A percentile compares a stretch with the other conserved stretches of the same genome.
phyloP scores from a whole-genome alignment of 2,329 filamentous ascomycete genomes.

The Fusarium heterosporum region DNA sequence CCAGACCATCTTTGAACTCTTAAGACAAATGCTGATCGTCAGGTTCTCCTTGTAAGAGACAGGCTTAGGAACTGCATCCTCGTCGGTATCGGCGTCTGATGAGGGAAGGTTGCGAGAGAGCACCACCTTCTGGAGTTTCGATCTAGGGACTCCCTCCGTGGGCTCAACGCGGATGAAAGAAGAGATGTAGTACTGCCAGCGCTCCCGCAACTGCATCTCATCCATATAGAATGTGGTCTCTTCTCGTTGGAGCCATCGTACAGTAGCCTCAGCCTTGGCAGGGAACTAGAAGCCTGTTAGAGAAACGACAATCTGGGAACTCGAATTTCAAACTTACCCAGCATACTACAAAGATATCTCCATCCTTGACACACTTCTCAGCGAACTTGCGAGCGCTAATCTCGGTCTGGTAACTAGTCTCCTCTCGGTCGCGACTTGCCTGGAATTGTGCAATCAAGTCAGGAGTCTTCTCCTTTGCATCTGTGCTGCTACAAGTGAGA shows the following conservation, averaged over 20 bases:
- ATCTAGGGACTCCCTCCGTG: conserved; percentile 80
- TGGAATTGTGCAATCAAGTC: conserved; percentile 92
- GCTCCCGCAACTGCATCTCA: conserved; percentile 83
- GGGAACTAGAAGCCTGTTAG: conserved; percentile 69
- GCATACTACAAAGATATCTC: conserved; percentile 88
- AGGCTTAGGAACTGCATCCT: conserved; percentile 70
- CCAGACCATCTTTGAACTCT: conserved; percentile 84
- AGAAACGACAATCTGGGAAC: conserved; percentile 2
- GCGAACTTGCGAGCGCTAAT: conserved; percentile 91
- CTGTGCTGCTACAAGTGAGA: conserved; percentile 83
- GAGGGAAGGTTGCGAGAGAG: conserved; percentile 77
- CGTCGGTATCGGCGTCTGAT: conserved; percentile 71
- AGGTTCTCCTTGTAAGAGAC: conserved; percentile 75
- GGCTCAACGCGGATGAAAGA: conserved; percentile 90
- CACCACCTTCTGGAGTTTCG: conserved; percentile 74
- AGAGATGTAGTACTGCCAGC: conserved; percentile 96
- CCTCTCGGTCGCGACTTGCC: conserved; percentile 81
- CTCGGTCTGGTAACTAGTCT: conserved; percentile 90
- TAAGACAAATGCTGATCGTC: conserved; percentile 78
- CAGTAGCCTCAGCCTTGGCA: conserved; percentile 72
- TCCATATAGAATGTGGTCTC: conserved; percentile 87
- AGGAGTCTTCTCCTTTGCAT: conserved; percentile 91
- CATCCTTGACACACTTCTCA: conserved; percentile 92
- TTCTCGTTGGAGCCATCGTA: conserved; percentile 77
- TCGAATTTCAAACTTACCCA: conserved; percentile 75